Percentiles rank a stretch among this genome's conserved stretches.
These are phyloP conservation scores for Candida tibetensis DNA, from an alignment of 805 yeast species.

Conservation along the genomic window DNA sequence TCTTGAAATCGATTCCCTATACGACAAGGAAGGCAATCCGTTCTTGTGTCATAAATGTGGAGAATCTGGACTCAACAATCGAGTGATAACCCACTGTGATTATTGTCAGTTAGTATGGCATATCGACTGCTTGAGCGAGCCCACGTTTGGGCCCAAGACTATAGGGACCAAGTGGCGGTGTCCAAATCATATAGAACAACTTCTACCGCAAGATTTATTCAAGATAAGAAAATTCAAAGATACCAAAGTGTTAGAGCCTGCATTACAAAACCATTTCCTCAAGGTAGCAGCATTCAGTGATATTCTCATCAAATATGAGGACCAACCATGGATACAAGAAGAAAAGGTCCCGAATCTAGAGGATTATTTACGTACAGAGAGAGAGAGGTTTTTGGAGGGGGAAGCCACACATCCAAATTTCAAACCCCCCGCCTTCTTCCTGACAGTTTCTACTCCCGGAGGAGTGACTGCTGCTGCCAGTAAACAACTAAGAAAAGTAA, in stretches of 20 bases:
- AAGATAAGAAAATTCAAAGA: constrained; percentile 48
- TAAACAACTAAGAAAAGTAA: constrained; percentile 14
- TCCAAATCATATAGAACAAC: constrained; percentile 72
- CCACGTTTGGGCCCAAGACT: constrained; percentile 68
- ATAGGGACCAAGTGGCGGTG: constrained; percentile 86
- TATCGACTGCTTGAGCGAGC: constrained; percentile 78
- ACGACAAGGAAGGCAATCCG: constrained; percentile 67
- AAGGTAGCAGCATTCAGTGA: constrained; percentile 28
- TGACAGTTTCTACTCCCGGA: constrained; percentile 13
- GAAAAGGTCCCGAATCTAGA: constrained; percentile 21
- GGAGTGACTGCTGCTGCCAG: constrained; percentile 23
- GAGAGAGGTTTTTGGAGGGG: constrained; percentile 4
- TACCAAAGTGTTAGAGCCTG: constrained; percentile 53
- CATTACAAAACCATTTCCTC: constrained; percentile 34
- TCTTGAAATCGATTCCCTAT: constrained; percentile 59
- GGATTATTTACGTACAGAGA: constrained; percentile 30
- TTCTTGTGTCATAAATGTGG: constrained; percentile 76
- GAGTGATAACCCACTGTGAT: constrained; percentile 70
- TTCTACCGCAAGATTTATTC: constrained; percentile 32
- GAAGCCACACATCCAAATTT: constrained; percentile 22
- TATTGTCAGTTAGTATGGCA: constrained; percentile 85
- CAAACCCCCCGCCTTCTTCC: constrained; percentile 30
- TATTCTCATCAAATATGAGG: constrained; percentile 30
- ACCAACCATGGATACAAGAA: constrained; percentile 30
- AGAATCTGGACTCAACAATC: constrained; percentile 54